Percentiles rank a stretch among this genome's conserved stretches.
Conservation (phyloP, 1,284 basidiomycete species). For the Ceratobasidium theobromae region DNA sequence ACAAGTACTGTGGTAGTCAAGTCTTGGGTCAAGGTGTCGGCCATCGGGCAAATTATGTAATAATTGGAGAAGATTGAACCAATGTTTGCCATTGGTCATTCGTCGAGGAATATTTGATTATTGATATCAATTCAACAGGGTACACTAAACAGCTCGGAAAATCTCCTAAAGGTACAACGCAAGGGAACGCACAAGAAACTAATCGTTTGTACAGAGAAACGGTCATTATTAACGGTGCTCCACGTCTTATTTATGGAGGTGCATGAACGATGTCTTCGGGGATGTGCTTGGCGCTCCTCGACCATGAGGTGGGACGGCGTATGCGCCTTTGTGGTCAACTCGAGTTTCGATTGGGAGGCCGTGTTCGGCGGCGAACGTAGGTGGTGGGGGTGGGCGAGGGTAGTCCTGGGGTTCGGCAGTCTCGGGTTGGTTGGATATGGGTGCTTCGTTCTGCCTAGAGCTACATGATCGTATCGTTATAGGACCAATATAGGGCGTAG, state of each 20-base stretch:
- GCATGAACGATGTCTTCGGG: conserved; percentile 26
- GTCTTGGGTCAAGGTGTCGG: neutral
- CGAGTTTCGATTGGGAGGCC: conserved; percentile 17
- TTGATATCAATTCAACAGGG: no score
- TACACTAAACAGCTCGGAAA: no score
- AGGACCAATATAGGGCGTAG: neutral
- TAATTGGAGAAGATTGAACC: neutral
- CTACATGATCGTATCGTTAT: neutral
- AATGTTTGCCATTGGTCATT: no score
- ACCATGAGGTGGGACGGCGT: conserved; percentile 2
- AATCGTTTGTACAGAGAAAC: neutral
- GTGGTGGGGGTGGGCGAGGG: conserved; percentile 25
- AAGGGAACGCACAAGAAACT: neutral
- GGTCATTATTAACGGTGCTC: conserved; percentile 2
- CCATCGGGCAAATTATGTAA: neutral
- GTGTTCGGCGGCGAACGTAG: conserved; percentile 26
- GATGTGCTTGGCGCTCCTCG: conserved; percentile 6
- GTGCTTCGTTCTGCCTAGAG: neutral
- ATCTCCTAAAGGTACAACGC: neutral
- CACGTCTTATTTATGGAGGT: conserved; percentile 23
- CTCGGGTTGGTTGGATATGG: neutral
- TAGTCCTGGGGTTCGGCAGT: conserved; percentile 10
- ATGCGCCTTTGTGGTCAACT: conserved; percentile 5
- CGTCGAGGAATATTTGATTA: no score
- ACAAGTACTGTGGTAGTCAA: neutral